Percentiles rank a stretch among this genome's conserved stretches.
These are phyloP conservation scores for Parasarocladium wereldwijsianum DNA, from an alignment of 2,329 filamentous ascomycete species.

Conservation along the genomic window DNA sequence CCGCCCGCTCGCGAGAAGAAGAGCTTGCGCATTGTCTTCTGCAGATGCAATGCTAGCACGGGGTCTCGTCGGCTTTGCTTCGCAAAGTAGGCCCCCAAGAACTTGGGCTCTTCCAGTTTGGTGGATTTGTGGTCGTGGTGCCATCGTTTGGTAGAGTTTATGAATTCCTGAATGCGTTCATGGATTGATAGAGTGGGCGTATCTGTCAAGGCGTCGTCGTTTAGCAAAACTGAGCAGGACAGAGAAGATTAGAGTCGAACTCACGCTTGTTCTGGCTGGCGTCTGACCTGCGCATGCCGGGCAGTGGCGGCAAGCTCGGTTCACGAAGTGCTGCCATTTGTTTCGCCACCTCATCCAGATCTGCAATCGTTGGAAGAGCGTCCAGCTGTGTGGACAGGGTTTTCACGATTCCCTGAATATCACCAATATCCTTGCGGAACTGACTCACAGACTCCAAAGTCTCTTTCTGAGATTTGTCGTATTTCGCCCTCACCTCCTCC, in stretches of 20 bases:
- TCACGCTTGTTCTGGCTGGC: no score
- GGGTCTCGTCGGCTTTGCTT: conserved; percentile 21
- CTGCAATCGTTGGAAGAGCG: conserved; percentile 9
- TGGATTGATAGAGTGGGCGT: neutral
- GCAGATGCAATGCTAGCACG: conserved; percentile 17
- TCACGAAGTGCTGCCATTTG: no score
- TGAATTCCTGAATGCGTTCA: conserved; percentile 18
- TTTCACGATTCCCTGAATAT: conserved; percentile 11
- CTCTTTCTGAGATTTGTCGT: conserved; percentile 10
- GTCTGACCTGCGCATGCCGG: no score
- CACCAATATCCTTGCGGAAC: conserved; percentile 11
- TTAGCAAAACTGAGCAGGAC: no score
- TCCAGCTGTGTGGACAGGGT: conserved; percentile 11
- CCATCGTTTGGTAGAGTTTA: conserved; percentile 23
- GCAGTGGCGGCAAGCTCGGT: no score
- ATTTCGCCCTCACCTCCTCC: conserved; percentile 6
- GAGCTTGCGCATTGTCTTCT: conserved; percentile 15
- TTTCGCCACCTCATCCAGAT: conserved; percentile 6
- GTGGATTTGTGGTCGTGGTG: conserved; percentile 22
- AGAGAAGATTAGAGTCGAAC: no score
- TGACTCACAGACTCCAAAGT: conserved; percentile 7
- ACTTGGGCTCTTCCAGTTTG: conserved; percentile 13
- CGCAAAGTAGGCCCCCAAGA: conserved; percentile 17
- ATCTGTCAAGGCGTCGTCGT: no score
- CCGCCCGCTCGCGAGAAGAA: conserved; percentile 6